Evolutionary conservation across 208 protist genomes (phyloP), one percentile per base, ranked within the genome.

Genomic region (Acanthamoeba comandoni): DNA sequence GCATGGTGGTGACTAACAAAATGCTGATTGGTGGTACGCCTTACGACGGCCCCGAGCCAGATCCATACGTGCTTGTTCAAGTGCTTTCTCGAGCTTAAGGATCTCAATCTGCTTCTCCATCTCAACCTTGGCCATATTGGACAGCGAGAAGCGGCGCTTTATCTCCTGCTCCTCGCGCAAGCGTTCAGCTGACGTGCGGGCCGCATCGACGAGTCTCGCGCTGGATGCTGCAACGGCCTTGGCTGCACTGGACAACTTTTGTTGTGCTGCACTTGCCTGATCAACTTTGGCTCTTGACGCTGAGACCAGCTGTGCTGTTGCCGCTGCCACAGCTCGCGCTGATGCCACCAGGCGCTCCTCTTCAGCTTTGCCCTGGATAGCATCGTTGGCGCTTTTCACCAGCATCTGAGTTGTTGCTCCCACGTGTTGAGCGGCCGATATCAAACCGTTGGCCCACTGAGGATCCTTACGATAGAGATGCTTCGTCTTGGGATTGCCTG

Each of bases 381-480:
- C 35, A 3, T 4, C 19, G 49, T 75, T 35, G 24, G 82, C 58
- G 4, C 43, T 3, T 1, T 11, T 9, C 62, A 90, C 82, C 17
- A 90, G 60, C 49, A 75, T 49, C 22, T 35, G 82, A n/a, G 49
- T 73, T 39, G 49, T 39, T 9, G 15, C 62, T 12, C 48, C 82
- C 17, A 90, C 82, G 13, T n/a, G 55, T 39, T 90, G 24, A 15
- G 82, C 26, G 5, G 60, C 12, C 22, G 62, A 75, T 22, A 90
- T 90, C 22, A 90, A 53, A 17, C 82, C 82, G 39, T 90, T 75
- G 35, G 82, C 58, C 82, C 82, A 90, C 17, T 58, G 35, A 0
- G 82, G 82, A 39, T 90, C 82, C 62, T 89, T 89, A 51, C 58
- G 80, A 49, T 89, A 89, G n/a, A 89, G 60, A 26, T 89, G 80